Percentiles rank a stretch among this genome's conserved stretches.
These are phyloP conservation scores for Telfairia occidentalis DNA, from an alignment of 331 rosid species.

Conservation along the genomic window DNA sequence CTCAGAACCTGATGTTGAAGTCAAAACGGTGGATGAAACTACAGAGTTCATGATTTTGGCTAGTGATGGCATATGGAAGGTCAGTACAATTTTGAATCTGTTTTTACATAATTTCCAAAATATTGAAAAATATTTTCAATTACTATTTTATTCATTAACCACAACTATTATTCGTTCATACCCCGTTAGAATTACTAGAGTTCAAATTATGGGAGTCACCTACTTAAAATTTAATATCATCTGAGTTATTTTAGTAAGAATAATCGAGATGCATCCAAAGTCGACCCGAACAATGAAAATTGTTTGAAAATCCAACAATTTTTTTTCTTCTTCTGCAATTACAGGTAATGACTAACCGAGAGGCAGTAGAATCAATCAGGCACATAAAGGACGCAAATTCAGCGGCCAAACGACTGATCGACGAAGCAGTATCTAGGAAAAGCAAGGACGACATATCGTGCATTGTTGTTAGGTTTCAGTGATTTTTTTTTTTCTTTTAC, in stretches of 20 bases:
- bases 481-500: not conserved
- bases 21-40: slow-evolving; percentile 23
- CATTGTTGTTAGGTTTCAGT: slow-evolving; percentile 47
- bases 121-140: no score
- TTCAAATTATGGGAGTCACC: no score
- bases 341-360: slow-evolving; percentile 52
- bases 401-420: slow-evolving; percentile 49
- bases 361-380: slow-evolving; percentile 43
- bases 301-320: not conserved
- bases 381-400: slow-evolving; percentile 36
- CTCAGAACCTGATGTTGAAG: slow-evolving; percentile 45
- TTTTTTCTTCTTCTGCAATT: not conserved
- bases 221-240: no score
- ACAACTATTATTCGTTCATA: no score
- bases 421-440: slow-evolving; percentile 37
- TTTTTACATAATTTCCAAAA: no score
- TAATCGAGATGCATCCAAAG: no score
- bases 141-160: no score
- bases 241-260: no score
- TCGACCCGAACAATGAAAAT: no score
- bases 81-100: slow-evolving; percentile 10
- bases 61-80: slow-evolving; percentile 69
- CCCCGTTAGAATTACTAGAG: no score
- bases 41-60: slow-evolving; percentile 48
- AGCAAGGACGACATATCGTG: slow-evolving; percentile 64